Conservation (phyloP, 2,329 filamentous ascomycete genomes). For the Penicillium sp. region DNA sequence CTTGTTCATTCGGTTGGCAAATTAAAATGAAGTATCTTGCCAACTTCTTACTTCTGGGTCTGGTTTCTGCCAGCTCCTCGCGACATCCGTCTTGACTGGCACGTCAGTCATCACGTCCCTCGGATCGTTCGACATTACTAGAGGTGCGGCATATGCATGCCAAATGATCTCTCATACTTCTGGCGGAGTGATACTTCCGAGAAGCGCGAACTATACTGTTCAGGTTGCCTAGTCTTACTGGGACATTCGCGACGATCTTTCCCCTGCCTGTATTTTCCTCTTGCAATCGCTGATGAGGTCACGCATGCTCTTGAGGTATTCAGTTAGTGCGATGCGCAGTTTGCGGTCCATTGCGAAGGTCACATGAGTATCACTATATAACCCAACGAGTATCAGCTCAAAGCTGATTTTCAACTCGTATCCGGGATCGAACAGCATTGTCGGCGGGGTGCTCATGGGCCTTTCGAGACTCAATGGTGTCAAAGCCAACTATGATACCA, state of each 20-base stretch:
- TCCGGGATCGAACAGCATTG: constrained; percentile 31
- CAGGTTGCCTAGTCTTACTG: constrained; percentile 27
- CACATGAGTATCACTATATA: constrained; percentile 38
- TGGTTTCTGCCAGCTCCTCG: constrained; percentile 1
- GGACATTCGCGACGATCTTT: constrained; percentile 27
- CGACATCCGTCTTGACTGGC: background rate
- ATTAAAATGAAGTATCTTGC: constrained; percentile 31
- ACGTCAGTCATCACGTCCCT: background rate
- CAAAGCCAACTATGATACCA: constrained; percentile 21
- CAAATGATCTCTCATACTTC: constrained; percentile 3
- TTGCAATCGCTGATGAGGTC: constrained; percentile 23
- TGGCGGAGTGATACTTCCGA: constrained; percentile 7
- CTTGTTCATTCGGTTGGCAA: no score
- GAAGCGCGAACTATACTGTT: constrained; percentile 21
- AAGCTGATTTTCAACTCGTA: constrained; percentile 12
- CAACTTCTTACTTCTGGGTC: background rate
- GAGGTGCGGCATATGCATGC: constrained; percentile 13
- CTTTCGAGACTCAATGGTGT: constrained; percentile 22
- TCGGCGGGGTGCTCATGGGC: constrained; percentile 32
- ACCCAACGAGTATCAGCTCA: no score
- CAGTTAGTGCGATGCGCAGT: constrained; percentile 37
- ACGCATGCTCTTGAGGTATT: constrained; percentile 25
- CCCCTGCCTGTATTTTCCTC: constrained; percentile 34
- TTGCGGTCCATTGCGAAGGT: constrained; percentile 57
- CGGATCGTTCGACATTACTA: background rate